A percentile compares a stretch with the other conserved stretches of the same genome.
Conservation (phyloP, 805 yeast genomes). For the Hagleromyces aurorensis region DNA sequence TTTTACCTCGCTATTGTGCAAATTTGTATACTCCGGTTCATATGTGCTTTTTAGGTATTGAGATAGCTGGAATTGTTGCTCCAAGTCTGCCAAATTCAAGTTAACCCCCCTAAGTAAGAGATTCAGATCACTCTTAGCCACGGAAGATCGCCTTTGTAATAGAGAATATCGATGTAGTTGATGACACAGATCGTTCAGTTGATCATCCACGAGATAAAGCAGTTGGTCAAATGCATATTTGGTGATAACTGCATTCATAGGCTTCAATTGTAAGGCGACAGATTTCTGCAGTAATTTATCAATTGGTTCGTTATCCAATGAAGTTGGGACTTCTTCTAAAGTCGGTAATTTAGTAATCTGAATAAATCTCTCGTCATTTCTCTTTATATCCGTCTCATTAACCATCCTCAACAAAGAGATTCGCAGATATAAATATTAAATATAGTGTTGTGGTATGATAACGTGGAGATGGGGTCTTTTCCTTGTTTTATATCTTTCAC, state of each 20-base stretch:
- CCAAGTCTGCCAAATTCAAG: conserved; percentile 35
- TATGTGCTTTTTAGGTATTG: conserved; percentile 15
- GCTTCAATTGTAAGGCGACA: conserved; percentile 32
- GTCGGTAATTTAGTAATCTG: conserved; percentile 16
- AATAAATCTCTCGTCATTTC: conserved; percentile 5
- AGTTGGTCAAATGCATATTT: conserved; percentile 35
- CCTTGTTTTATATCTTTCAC: no score
- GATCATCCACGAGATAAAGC: conserved; percentile 30
- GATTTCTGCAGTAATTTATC: conserved; percentile 25
- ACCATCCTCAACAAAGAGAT: no score
- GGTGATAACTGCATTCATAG: conserved; percentile 27
- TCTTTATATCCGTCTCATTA: not conserved
- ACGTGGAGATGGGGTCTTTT: no score
- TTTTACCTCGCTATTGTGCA: conserved; percentile 4
- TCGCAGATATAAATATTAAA: no score
- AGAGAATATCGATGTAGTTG: conserved; percentile 45
- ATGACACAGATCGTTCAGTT: conserved; percentile 33
- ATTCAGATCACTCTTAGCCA: conserved; percentile 44
- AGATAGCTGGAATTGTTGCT: conserved; percentile 30
- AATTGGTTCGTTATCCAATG: conserved; percentile 15
- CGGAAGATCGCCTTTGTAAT: conserved; percentile 51
- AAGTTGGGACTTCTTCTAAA: conserved; percentile 17
- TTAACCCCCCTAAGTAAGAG: conserved; percentile 38
- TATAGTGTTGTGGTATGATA: no score
- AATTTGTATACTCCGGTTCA: conserved; percentile 6